Percentiles rank a stretch among this genome's conserved stretches.
Evolutionary conservation across 441 rosid genomes (phyloP).

Genomic region (California macrophylla): DNA sequence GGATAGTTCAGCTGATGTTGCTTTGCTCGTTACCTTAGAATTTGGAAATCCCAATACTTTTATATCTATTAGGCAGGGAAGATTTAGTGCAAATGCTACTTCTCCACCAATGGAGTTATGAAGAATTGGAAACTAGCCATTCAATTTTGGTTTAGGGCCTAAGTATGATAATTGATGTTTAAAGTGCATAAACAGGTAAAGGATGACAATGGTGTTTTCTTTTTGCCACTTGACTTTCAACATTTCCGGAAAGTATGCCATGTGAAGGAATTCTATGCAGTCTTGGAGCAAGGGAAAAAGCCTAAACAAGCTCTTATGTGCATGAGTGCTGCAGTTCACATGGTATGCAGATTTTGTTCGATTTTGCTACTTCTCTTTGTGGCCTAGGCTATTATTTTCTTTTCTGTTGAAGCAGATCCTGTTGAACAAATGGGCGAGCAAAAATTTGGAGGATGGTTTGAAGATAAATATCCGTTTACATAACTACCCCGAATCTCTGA

Average conservation of each 20-base stretch:
- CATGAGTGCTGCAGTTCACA: conserved; percentile 76
- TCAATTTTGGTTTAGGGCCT: neutral
- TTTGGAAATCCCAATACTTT: neutral
- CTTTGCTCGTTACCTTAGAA: neutral
- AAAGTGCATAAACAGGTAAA: conserved; percentile 41
- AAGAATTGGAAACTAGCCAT: neutral
- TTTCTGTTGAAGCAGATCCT: conserved; percentile 37
- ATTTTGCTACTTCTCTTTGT: conserved; percentile 9
- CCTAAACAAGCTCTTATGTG: conserved; percentile 76
- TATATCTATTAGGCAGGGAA: neutral
- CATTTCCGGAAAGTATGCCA: conserved; percentile 51
- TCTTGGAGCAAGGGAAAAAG: conserved; percentile 39
- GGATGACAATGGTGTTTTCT: conserved; percentile 43
- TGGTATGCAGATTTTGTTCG: conserved; percentile 31
- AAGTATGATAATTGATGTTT: neutral
- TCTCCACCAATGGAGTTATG: neutral
- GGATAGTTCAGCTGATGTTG: neutral
- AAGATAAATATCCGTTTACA: conserved; percentile 69
- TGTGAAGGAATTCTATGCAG: conserved; percentile 43
- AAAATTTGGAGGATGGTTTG: conserved; percentile 34
- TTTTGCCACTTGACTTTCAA: conserved; percentile 62
- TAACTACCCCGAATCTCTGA: conserved; percentile 70
- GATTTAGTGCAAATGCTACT: neutral
- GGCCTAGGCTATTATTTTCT: conserved; percentile 4
- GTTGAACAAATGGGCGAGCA: conserved; percentile 30